Evolutionary conservation across 176 grass and related monocot species (phyloP), one percentile per base, ranked within the genome.

Genomic region (Dendrocalamus sinicus): DNA sequence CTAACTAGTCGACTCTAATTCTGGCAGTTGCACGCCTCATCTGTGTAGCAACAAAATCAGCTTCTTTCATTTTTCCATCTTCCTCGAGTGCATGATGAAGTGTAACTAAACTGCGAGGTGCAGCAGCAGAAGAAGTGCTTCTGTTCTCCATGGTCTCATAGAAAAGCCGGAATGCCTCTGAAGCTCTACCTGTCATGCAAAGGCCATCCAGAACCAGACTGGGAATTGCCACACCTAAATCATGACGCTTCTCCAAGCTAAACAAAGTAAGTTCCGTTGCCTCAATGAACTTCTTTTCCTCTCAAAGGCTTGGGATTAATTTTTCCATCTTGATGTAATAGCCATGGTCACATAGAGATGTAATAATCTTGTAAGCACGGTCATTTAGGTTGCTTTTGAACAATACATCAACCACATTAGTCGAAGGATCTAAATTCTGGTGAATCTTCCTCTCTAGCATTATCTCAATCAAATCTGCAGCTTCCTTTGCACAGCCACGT

Each of bases 281-380:
- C 81, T 95, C 91, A 61, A 82, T 80, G 48, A 95, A 89, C 89
- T 98, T 95, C 40, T 82, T 77, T 37, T 67, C 73, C 79, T 90
- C 14, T 10, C 93, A 95, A 48, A 98, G 78, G 64, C 16, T 67
- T 45, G 57, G 8, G 17, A 90, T 82, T 85, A 95, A 8, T 16
- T 90, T 92, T 76, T 93, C 95, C 91, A 95, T 93, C 87, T 90
- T 95, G 66, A 95, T 87, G 89, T 79, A 90, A 77, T 93, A 95
- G 26, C 95, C 95, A 67, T 90, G 75, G 57, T 90, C 79, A 78
- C 91, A 98, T 43, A 93, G 75, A 43, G 77, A 80, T 20, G 69
- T 85, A 22, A 90, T 40, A 70, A 90, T 73, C 77, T 88, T 83
- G 65, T 90, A 95, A 59, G 93, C 93, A 52, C 48, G 87, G 13